Conservation (phyloP, 306 rosid genomes). For the Notholithocarpus densiflorus region DNA sequence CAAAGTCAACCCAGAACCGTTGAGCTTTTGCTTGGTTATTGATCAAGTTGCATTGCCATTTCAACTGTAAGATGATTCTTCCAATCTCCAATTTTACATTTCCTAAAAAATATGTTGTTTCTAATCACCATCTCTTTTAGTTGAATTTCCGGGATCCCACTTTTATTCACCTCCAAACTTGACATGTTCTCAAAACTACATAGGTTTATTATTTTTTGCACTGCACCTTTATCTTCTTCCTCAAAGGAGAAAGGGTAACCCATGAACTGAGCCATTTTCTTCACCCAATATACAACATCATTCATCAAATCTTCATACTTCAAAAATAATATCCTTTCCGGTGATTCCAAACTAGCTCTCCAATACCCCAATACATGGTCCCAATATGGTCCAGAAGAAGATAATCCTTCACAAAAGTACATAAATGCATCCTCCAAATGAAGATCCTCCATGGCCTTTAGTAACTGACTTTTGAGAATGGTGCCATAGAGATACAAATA, state of each 20-base stretch:
- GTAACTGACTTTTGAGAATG: neutral
- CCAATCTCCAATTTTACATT: too few species aligned
- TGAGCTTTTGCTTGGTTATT: constrained; percentile 13
- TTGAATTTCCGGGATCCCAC: neutral
- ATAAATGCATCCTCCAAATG: constrained; percentile 13
- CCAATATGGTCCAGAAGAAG: constrained; percentile 6
- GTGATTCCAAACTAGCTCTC: constrained; percentile 18
- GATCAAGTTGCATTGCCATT: neutral
- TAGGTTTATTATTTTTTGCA: too few species aligned
- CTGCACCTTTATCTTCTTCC: too few species aligned
- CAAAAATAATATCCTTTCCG: constrained; percentile 2
- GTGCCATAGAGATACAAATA: neutral
- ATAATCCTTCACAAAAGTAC: constrained; percentile 18
- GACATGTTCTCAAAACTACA: neutral
- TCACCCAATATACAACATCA: neutral
- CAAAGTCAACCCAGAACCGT: too few species aligned
- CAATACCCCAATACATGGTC: neutral
- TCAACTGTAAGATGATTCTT: neutral
- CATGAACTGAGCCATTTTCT: neutral
- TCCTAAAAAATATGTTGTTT: neutral
- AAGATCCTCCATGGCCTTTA: neutral
- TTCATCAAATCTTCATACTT: constrained; percentile 22
- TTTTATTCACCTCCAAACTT: constrained; percentile 20
- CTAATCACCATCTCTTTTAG: too few species aligned
- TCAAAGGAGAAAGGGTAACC: too few species aligned